Evolutionary conservation across 306 rosid species (phyloP), one percentile per base, ranked within the genome.

Genomic region (Vicia sativa): DNA sequence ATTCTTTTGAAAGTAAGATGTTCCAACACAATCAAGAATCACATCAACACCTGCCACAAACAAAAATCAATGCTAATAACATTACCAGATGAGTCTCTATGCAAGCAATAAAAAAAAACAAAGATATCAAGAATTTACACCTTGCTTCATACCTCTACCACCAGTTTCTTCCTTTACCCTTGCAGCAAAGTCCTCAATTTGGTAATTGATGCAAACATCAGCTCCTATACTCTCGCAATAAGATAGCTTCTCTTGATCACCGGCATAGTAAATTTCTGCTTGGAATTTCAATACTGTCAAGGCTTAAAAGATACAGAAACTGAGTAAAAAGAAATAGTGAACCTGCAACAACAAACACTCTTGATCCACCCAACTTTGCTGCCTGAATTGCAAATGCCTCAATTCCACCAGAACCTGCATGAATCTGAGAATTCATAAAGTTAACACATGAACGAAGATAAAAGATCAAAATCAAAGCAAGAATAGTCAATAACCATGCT

Each of bases 351-450:
- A 85, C 83, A 82, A 90, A 80, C 2, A 93, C 98, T 79, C 66
- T 80, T 26, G 73, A 85, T 64, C 98, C 96, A 10, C 8, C 67
- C 75, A 81, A 78, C 69, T 90, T 90, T 10, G 97, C 98, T 23
- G 88, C 87, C 83, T 93, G 97, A 88, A 93, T 86, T 1, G 98
- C 95, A 82, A 93, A 93, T 57, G 96, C 88, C 12, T 97, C 98
- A 9, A 93, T 93, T 72, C 97, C 97, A 68, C 98, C 85, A 13
- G 98, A 86, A 45, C 97, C 98, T 64, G 97, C 98, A 78, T 90
- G 97, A 76, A 93, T 78, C 98, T 93, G 83, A 77, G 67, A 70
- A 39, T 62, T 28, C 7, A 62, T 44, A 41, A 44, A 46, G 44
- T 41, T 62, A 29, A 41, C 21, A 14, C 11, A 23, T 23, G 2